Evolutionary conservation across 2,329 filamentous ascomycete species (phyloP), one percentile per base, ranked within the genome.

Genomic region (Cercospora sesami): DNA sequence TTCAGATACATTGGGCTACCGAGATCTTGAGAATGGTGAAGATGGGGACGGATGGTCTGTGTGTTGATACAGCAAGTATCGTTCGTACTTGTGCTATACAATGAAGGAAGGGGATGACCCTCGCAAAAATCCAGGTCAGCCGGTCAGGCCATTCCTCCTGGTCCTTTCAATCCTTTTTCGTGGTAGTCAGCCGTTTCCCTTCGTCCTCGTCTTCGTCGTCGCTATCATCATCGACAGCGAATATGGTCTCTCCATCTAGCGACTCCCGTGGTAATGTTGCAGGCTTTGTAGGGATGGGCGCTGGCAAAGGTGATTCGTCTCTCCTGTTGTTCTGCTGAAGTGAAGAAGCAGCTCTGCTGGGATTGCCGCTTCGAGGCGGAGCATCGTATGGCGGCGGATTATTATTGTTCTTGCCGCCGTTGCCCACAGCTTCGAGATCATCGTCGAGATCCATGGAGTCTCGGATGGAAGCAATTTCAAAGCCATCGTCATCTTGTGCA

Each of bases 401-500:
- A 51, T 72, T 65, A 33, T 67, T 65, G 60, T 73, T 65, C 66
- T 63, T 76, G 75, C 72, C 70, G 58, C 73, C 72, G 63, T 64
- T 75, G 75, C 70, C 78, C 76, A 73, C 79, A 77, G 67, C 78
- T 69, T 74, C 80, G 76, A 75, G 80, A 78, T 70, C 79, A 67
- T 73, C 80, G 64, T 88, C 86, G 66, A 90, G 87, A 73, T 91
- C 89, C 21, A 90, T 81, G 0, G 86, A 88, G 73, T 92, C 91
- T 62, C 92, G 93, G 70, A 99, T 91, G 66, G 95, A 95, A 60
- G 91, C 91, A 78, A 99, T 96, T 78, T 98, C 95, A 78, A 99
- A 99, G 39, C 95, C 95, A 77, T 98, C 94, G 74, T 99, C 95
- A 75, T 99, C 95, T 86, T 98, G 95, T 2, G 95, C 94, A 77